These are phyloP conservation scores for Zasmidium citrigriseum DNA, from an alignment of 2,329 filamentous ascomycete genomes.

Conservation along the genomic window DNA sequence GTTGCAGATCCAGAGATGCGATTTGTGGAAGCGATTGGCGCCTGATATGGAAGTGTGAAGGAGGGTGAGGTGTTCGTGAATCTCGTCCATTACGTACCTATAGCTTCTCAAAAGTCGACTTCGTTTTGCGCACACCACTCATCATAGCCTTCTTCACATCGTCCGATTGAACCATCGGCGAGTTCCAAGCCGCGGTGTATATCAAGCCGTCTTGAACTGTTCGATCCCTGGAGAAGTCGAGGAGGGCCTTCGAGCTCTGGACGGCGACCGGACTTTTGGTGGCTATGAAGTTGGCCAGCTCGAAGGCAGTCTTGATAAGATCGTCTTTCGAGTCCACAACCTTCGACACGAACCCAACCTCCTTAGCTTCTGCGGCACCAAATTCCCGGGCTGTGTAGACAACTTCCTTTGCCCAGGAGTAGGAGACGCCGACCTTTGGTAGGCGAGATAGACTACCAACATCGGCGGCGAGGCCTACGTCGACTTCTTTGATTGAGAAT, in stretches of 20 bases:
- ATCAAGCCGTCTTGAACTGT: constrained; percentile 61
- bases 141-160: constrained; percentile 26
- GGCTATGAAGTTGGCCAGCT: constrained; percentile 67
- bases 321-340: constrained; percentile 63
- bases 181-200: constrained; percentile 26
- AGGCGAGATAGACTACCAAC: constrained; percentile 73
- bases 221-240: constrained; percentile 80
- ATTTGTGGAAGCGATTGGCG: neutral
- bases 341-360: constrained; percentile 68
- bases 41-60: neutral
- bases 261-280: constrained; percentile 85
- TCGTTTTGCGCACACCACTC: constrained; percentile 25
- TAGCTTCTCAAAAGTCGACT: constrained; percentile 26
- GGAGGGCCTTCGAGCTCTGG: constrained; percentile 80
- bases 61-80: too few relatives aligned
- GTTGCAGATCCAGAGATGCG: neutral
- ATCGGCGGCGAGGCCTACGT: constrained; percentile 78
- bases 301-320: constrained; percentile 63
- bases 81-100: neutral
- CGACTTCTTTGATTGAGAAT: constrained; percentile 77
- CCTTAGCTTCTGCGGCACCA: constrained; percentile 64
- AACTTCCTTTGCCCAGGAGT: constrained; percentile 77
- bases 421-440: constrained; percentile 69
- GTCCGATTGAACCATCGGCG: constrained; percentile 25
- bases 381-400: constrained; percentile 70